phyloP scores from a whole-genome alignment of 306 rosid genomes.

The Rosa multiflora region DNA sequence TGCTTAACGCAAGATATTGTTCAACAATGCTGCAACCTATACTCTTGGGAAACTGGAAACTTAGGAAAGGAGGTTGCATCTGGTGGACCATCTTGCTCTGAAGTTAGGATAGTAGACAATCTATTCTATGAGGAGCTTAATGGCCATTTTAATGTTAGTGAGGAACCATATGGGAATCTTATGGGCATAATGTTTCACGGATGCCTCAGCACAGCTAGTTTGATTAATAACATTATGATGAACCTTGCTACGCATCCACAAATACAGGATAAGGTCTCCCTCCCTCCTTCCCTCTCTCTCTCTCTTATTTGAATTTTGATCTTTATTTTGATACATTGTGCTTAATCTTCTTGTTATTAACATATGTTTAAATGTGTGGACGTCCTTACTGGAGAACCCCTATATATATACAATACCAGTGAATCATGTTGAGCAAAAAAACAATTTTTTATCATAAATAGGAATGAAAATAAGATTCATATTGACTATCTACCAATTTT shows the following conservation, averaged over 20 bases:
- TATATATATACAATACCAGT: too few species aligned
- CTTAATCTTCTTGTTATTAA: too few species aligned
- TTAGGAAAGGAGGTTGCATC: conserved; percentile 34
- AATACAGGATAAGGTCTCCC: conserved; percentile 70
- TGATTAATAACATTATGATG: conserved; percentile 54
- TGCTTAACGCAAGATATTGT: conserved; percentile 69
- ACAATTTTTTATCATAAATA: background rate
- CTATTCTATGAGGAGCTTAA: conserved; percentile 39
- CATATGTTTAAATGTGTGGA: too few species aligned
- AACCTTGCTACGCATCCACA: conserved; percentile 55
- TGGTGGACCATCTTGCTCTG: conserved; percentile 37
- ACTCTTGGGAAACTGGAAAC: conserved; percentile 27
- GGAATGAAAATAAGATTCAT: background rate
- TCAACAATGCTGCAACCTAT: conserved; percentile 47
- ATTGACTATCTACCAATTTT: background rate
- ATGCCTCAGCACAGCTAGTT: conserved; percentile 60
- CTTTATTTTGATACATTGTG: too few species aligned
- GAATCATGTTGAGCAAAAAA: too few species aligned
- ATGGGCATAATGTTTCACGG: conserved; percentile 86
- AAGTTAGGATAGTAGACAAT: conserved; percentile 31
- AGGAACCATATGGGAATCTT: conserved; percentile 57
- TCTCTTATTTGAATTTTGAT: background rate
- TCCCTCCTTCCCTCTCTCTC: background rate
- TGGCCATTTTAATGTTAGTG: conserved; percentile 28
- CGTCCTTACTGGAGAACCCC: too few species aligned